These are phyloP conservation scores for Chytriomyces sp. DNA, from an alignment of 192 early-diverging fungal genomes.

Conservation along the genomic window DNA sequence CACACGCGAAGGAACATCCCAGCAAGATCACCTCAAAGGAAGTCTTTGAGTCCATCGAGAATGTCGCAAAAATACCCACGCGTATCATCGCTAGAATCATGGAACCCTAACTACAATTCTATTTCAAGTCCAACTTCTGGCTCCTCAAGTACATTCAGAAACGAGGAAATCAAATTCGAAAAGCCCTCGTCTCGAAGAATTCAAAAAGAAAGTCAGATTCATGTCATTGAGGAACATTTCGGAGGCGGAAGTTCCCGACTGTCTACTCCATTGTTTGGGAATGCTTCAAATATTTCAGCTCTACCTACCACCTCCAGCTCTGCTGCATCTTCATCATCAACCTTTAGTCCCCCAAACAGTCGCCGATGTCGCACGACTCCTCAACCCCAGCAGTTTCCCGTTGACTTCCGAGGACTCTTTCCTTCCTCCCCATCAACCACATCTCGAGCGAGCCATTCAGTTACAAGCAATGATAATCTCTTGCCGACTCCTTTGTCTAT, in stretches of 20 bases:
- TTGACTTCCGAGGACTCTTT: background rate
- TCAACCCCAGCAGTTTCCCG: background rate
- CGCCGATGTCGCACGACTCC: background rate
- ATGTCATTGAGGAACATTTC: background rate
- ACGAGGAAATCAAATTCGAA: background rate
- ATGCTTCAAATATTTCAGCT: background rate
- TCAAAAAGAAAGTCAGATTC: background rate
- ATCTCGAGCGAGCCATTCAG: background rate
- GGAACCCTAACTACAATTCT: conserved; percentile 1
- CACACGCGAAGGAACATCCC: background rate
- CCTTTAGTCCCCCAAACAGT: background rate
- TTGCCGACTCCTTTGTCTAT: too few relatives aligned
- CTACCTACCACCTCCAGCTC: background rate
- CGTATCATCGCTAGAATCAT: background rate
- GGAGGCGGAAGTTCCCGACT: background rate
- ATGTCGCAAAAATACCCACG: background rate
- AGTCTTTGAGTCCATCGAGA: background rate
- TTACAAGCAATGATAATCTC: background rate
- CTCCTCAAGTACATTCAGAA: background rate
- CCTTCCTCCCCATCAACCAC: background rate
- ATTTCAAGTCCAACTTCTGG: background rate
- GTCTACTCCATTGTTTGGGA: background rate
- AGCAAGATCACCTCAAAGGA: background rate
- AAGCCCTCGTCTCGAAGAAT: background rate
- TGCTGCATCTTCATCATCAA: background rate